These are phyloP conservation scores for Radiomyces spectabilis DNA, from an alignment of 192 early-diverging fungal genomes.

Conservation along the genomic window DNA sequence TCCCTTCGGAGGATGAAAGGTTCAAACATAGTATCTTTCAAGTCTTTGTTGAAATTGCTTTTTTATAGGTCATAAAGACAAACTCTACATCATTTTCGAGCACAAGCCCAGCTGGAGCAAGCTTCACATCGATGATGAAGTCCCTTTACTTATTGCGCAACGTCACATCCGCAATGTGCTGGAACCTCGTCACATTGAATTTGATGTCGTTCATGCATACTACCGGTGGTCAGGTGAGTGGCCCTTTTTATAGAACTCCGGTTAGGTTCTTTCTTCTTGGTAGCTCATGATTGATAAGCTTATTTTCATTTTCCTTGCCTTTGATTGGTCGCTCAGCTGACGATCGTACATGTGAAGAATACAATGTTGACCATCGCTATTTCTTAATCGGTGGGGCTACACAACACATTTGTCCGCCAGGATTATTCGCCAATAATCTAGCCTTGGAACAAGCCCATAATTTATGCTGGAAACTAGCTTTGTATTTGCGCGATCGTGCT, in stretches of 20 bases:
- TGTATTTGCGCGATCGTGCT: conserved; percentile 2
- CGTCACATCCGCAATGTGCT: background rate
- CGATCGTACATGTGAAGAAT: conserved; percentile 5
- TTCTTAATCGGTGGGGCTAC: conserved; percentile 16
- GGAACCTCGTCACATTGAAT: conserved; percentile 12
- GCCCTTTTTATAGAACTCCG: background rate
- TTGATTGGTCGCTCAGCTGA: conserved; percentile 2
- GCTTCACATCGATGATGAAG: background rate
- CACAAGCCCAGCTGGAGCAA: background rate
- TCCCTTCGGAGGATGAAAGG: background rate
- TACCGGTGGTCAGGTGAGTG: conserved; percentile 4
- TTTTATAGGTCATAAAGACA: conserved; percentile 2
- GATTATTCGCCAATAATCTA: conserved; percentile 1
- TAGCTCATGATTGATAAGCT: too few relatives aligned
- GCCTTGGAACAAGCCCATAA: conserved; percentile 13
- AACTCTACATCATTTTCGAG: conserved; percentile 2
- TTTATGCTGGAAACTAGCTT: conserved; percentile 10
- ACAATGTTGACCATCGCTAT: conserved; percentile 1
- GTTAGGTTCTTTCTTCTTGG: background rate
- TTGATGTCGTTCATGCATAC: conserved; percentile 2
- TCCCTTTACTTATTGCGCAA: background rate
- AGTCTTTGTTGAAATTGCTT: background rate
- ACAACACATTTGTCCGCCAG: conserved; percentile 8
- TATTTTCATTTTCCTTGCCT: background rate
- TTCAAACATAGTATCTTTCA: background rate